phyloP scores from a whole-genome alignment of 345 rosid species.

The Eucalyptus curtisii region DNA sequence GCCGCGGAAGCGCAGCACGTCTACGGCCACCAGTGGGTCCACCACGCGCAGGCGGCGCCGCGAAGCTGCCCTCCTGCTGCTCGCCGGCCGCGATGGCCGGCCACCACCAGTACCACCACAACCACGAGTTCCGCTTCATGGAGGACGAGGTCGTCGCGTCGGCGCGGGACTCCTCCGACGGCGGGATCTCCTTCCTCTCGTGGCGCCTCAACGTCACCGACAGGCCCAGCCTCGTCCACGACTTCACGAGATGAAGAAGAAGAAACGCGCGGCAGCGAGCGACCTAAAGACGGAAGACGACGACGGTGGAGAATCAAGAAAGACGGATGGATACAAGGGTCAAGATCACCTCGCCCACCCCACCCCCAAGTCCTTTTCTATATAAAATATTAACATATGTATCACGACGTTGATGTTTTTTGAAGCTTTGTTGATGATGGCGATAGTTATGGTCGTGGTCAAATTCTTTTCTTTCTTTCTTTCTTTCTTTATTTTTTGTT shows the following conservation, averaged over 20 bases:
- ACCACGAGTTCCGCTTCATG: slow-evolving; percentile 4
- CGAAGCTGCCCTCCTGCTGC: slow-evolving; percentile 2
- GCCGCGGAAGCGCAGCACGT: background rate
- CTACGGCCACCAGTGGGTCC: background rate
- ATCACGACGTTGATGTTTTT: background rate
- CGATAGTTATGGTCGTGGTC: slow-evolving; percentile 3
- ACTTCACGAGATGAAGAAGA: slow-evolving; percentile 52
- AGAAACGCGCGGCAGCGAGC: background rate
- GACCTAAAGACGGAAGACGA: background rate
- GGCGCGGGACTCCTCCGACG: slow-evolving; percentile 27
- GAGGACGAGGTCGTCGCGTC: slow-evolving; percentile 4
- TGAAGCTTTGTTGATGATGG: slow-evolving; percentile 10
- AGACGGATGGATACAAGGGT: background rate
- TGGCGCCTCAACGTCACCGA: slow-evolving; percentile 90
- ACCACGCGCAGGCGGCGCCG: background rate
- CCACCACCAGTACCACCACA: background rate
- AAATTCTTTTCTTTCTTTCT: slow-evolving; percentile 8
- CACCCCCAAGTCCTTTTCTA: background rate
- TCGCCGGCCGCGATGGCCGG: background rate
- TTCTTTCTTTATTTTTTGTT: background rate
- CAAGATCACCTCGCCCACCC: background rate
- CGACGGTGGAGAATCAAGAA: no score
- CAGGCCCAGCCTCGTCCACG: slow-evolving; percentile 78
- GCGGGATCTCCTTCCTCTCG: slow-evolving; percentile 60
- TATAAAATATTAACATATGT: background rate